Conservation (phyloP, 2,329 filamentous ascomycete genomes). For the Colletotrichum trifolii region DNA sequence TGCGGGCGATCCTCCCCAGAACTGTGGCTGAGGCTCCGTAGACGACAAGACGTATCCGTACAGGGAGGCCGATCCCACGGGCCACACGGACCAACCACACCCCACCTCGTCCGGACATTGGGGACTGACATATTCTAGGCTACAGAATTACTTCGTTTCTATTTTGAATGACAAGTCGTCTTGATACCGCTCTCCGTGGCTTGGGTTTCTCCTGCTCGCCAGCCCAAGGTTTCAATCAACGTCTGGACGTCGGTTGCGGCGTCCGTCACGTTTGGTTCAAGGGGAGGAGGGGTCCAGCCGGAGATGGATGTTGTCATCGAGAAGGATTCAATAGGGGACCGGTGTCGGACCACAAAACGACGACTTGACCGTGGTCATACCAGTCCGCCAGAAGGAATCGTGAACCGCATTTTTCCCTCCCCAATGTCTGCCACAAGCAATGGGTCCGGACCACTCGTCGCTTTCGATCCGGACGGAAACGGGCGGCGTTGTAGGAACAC, state of each 20-base stretch:
- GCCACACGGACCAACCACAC: slow-evolving; percentile 24
- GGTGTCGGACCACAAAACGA: slow-evolving; percentile 1
- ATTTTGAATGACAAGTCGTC: slow-evolving; percentile 21
- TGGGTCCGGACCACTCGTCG: not conserved
- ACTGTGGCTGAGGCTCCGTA: slow-evolving; percentile 30
- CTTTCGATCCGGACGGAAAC: not conserved
- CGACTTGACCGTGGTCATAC: slow-evolving; percentile 1
- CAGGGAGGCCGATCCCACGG: slow-evolving; percentile 33
- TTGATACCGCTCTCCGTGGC: not conserved
- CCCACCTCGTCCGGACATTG: slow-evolving; percentile 18
- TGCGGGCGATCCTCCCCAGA: slow-evolving; percentile 22
- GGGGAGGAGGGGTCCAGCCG: not conserved
- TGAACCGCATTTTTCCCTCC: not conserved
- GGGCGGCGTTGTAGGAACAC: not conserved
- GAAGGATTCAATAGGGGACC: slow-evolving; percentile 10
- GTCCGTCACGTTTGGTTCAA: too few species aligned
- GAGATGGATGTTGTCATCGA: slow-evolving; percentile 9
- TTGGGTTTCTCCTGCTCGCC: not conserved
- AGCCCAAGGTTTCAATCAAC: not conserved
- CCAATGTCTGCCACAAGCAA: not conserved
- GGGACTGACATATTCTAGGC: slow-evolving; percentile 31
- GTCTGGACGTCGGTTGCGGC: not conserved
- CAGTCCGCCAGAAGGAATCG: not conserved
- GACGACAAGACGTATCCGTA: slow-evolving; percentile 14
- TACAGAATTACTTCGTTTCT: slow-evolving; percentile 28